A percentile compares a stretch with the other conserved stretches of the same genome.
These are phyloP conservation scores for Endotrypanum monterogeii DNA, from an alignment of 208 protist genomes.

Conservation along the genomic window DNA sequence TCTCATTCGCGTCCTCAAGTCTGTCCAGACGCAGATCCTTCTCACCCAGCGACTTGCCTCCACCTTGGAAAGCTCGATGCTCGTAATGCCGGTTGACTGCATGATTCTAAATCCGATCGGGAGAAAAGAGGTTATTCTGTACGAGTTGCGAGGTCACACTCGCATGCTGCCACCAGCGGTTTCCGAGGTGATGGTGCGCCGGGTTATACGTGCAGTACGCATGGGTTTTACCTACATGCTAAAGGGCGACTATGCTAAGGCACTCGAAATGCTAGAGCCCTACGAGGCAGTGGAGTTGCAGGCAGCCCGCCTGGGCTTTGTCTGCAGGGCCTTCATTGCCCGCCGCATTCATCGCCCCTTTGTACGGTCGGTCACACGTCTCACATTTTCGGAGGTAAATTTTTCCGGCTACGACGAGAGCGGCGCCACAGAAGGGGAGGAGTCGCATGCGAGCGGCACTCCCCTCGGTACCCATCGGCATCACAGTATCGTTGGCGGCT, in stretches of 20 bases:
- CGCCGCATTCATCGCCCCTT: constrained; percentile 43
- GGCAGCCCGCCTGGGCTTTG: constrained; percentile 32
- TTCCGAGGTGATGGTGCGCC: constrained; percentile 21
- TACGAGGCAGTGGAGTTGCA: constrained; percentile 40
- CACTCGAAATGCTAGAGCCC: constrained; percentile 30
- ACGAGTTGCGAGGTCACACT: constrained; percentile 52
- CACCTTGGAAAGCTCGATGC: constrained; percentile 45
- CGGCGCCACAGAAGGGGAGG: not conserved
- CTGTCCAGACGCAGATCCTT: constrained; percentile 46
- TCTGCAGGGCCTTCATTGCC: constrained; percentile 35
- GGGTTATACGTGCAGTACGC: constrained; percentile 33
- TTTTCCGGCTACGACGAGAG: constrained; percentile 23
- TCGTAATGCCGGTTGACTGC: constrained; percentile 59
- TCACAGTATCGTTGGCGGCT: not conserved
- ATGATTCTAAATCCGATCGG: constrained; percentile 26
- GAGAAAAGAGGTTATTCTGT: constrained; percentile 31
- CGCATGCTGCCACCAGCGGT: constrained; percentile 17
- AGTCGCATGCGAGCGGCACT: not conserved
- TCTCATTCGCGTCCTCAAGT: constrained; percentile 43
- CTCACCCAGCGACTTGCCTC: constrained; percentile 49
- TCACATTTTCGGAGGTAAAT: constrained; percentile 25
- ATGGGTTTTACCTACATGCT: constrained; percentile 54
- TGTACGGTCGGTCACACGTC: constrained; percentile 36
- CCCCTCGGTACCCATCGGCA: not conserved
- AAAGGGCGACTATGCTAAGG: constrained; percentile 43